Evolutionary conservation across 1,139 yeast species (phyloP).

Genomic region (Taphrina wiesneri): DNA sequence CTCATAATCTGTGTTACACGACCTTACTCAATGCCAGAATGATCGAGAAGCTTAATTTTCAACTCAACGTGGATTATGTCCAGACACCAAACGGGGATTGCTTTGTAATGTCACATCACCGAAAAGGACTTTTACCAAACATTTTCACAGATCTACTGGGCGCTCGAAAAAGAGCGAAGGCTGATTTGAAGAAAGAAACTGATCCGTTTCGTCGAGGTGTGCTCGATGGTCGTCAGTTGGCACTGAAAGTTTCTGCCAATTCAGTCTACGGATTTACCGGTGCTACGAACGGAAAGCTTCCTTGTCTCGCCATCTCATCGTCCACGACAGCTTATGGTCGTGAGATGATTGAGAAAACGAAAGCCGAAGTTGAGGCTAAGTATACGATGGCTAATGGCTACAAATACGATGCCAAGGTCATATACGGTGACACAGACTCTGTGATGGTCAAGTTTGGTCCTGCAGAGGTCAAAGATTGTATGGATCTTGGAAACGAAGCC

Average conservation of each 20-base stretch:
- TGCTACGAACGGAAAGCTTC: conserved; percentile 95
- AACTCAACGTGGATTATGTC: conserved; percentile 75
- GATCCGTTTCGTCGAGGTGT: conserved; percentile 94
- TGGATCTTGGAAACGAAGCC: conserved; percentile 92
- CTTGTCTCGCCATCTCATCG: conserved; percentile 94
- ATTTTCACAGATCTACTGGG: conserved; percentile 82
- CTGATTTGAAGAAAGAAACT: conserved; percentile 83
- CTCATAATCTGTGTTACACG: conserved; percentile 95
- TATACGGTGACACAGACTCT: conserved; percentile 98
- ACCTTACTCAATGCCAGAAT: conserved; percentile 73
- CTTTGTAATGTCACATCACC: conserved; percentile 69
- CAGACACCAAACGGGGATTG: conserved; percentile 85
- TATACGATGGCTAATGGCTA: conserved; percentile 80
- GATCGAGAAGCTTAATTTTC: conserved; percentile 63
- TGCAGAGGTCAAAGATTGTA: conserved; percentile 75
- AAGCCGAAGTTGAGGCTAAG: conserved; percentile 75
- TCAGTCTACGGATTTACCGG: conserved; percentile 99
- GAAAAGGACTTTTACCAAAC: conserved; percentile 88
- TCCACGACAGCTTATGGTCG: conserved; percentile 96
- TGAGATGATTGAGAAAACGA: conserved; percentile 92
- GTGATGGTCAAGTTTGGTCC: conserved; percentile 98
- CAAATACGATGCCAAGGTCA: conserved; percentile 79
- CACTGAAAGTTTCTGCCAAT: conserved; percentile 93
- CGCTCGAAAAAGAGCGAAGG: conserved; percentile 92
- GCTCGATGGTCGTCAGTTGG: conserved; percentile 94